phyloP scores from a whole-genome alignment of 2,329 filamentous ascomycete genomes.

The Ilyonectria sp. region DNA sequence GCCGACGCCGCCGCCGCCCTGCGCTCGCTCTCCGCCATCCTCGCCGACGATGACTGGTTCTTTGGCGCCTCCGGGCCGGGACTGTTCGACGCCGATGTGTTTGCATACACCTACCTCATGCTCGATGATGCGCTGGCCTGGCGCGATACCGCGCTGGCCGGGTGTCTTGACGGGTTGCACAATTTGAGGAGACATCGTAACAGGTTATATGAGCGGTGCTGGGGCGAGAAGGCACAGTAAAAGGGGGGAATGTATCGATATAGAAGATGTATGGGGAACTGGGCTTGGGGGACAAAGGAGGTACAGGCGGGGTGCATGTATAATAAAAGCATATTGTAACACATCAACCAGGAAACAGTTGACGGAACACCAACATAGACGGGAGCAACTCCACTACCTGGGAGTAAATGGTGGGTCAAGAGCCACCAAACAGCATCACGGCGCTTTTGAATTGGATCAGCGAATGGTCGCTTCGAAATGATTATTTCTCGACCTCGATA shows the following conservation, averaged over 20 bases:
- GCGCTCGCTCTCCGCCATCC: conserved; percentile 60
- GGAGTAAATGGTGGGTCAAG: conserved; percentile 4
- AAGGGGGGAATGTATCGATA: conserved; percentile 19
- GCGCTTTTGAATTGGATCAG: background rate
- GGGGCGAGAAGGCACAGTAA: conserved; percentile 40
- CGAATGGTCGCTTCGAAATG: background rate
- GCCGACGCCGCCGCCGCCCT: conserved; percentile 62
- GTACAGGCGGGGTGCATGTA: conserved; percentile 9
- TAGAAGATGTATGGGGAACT: conserved; percentile 11
- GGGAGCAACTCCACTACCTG: conserved; percentile 10
- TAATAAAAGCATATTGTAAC: conserved; percentile 18
- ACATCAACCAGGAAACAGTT: conserved; percentile 15
- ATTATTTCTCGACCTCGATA: conserved; percentile 23
- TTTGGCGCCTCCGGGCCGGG: conserved; percentile 70
- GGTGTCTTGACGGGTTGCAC: conserved; percentile 68
- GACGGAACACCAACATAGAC: conserved; percentile 15
- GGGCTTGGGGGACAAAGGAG: background rate
- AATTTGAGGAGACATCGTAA: conserved; percentile 70
- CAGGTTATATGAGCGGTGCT: conserved; percentile 54
- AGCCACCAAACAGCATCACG: background rate
- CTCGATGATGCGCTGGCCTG: conserved; percentile 76
- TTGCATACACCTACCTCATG: conserved; percentile 89
- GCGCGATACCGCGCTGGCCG: conserved; percentile 73
- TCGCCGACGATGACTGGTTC: conserved; percentile 64
- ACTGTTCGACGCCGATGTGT: conserved; percentile 89